These are phyloP conservation scores for Stentor coeruleus DNA, from an alignment of 73 alveolate species.

Conservation along the genomic window DNA sequence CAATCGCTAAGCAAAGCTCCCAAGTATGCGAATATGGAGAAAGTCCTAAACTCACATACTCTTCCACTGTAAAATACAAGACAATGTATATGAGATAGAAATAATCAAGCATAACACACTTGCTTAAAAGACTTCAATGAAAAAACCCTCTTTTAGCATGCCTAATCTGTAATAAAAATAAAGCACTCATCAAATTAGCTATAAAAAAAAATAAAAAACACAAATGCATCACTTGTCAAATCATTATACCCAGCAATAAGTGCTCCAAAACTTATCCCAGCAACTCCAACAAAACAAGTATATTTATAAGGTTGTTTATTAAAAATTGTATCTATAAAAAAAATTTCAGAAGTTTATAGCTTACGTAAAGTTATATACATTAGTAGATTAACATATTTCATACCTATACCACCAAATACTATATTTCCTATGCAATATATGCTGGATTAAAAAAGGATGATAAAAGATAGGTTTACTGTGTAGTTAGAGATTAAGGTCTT, in stretches of 20 bases:
- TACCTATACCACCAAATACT: conserved; percentile 2
- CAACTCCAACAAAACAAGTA: neutral
- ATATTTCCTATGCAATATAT: neutral
- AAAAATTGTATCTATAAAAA: neutral
- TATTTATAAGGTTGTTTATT: neutral
- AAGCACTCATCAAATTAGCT: neutral
- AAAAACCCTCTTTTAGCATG: neutral
- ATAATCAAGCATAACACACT: neutral
- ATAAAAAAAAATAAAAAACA: neutral
- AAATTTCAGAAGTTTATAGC: neutral
- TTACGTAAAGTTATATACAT: conserved; percentile 18
- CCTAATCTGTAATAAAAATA: neutral
- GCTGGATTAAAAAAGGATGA: neutral
- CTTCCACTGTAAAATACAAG: neutral
- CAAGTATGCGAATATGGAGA: neutral
- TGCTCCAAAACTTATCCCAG: conserved; percentile 10
- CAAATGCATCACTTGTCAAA: neutral
- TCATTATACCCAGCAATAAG: conserved; percentile 19
- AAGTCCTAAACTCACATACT: neutral
- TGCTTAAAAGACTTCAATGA: neutral
- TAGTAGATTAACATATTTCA: conserved; percentile 21
- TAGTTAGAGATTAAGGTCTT: neutral
- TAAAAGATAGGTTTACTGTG: neutral
- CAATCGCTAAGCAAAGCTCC: neutral
- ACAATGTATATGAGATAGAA: neutral